Evolutionary conservation across 2,329 filamentous ascomycete species (phyloP), one percentile per base, ranked within the genome.

Genomic region (Acrocalymma vagum): DNA sequence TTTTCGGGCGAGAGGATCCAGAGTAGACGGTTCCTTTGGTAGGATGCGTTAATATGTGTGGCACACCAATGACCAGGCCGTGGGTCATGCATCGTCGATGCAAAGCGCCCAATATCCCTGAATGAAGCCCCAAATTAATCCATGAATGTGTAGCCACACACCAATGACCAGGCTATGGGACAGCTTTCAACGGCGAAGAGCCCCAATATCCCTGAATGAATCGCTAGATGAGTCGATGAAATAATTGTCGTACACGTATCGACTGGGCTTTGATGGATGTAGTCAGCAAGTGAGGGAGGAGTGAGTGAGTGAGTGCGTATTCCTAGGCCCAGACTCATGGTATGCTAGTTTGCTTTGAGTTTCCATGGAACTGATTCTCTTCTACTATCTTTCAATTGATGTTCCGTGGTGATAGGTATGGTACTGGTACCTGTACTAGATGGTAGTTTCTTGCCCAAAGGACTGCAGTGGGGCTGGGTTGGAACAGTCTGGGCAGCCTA

Each of bases 51-150:
- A 34, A 6, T 20, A 21, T 11, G 21, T 33, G 27, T 16, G 10
- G 35, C 23, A 24, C 27, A 29, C 37, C 42, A 45, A 28, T 26
- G 42, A 49, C 46, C 42, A 42, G 38, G 27, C 18, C 24, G 11
- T 34, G 17, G 18, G 26, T 27, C 25, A 35, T 29, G 18, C 15
- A 11, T 16, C 18, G n/a, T 24, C 26, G 24, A 30, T 20, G 23
- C 17, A 24, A 21, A n/a, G n/a, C n/a, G n/a, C n/a, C n/a, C n/a
- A n/a, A n/a, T n/a, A n/a, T n/a, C n/a, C n/a, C n/a, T n/a, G 17
- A 18, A 14, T 23, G 34, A 34, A 25, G 38, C 38, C 38, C 38
- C 29, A 40, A 18, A 41, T 44, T 14, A n/a, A 28, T 27, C 10
- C 11, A 29, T 39, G 18, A 38, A n/a, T 16, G 27, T 6, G 20